A percentile compares a stretch with the other conserved stretches of the same genome.
Conservation (phyloP, 352 stramenopile species). For the Phytophthora uliginosa region DNA sequence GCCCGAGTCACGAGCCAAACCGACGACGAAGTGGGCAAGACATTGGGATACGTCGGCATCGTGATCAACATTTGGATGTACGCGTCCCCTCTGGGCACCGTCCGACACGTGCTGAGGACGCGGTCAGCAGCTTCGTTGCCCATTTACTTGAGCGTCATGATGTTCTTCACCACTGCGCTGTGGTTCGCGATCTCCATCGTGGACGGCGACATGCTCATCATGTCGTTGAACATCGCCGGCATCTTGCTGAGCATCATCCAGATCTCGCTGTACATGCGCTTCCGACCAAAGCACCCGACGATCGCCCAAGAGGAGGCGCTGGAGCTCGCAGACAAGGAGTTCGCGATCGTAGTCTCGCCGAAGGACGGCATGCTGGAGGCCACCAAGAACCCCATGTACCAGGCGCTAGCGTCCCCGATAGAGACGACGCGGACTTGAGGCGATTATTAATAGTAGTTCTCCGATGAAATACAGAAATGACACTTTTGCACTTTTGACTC, state of each 20-base stretch:
- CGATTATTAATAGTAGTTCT: not conserved
- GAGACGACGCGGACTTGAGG: constrained; percentile 13
- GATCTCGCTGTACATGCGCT: constrained; percentile 36
- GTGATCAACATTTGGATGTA: constrained; percentile 44
- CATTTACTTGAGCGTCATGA: constrained; percentile 38
- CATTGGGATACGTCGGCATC: constrained; percentile 40
- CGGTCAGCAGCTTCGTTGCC: constrained; percentile 33
- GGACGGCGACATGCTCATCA: constrained; percentile 42
- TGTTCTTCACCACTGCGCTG: constrained; percentile 33
- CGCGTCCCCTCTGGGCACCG: constrained; percentile 37
- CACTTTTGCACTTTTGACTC: constrained; percentile 1
- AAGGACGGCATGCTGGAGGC: constrained; percentile 22
- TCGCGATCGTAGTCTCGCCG: constrained; percentile 29
- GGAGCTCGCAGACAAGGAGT: constrained; percentile 21
- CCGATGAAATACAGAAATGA: not conserved
- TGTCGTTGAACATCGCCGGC: constrained; percentile 38
- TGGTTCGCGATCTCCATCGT: constrained; percentile 36
- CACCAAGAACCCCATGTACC: constrained; percentile 34
- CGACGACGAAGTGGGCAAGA: constrained; percentile 35
- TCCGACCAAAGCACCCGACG: constrained; percentile 13
- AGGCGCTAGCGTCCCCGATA: constrained; percentile 27
- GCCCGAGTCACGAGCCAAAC: constrained; percentile 42
- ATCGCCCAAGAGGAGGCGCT: constrained; percentile 24
- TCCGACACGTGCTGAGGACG: constrained; percentile 26
- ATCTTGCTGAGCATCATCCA: constrained; percentile 35